Conservation (phyloP, 345 rosid species). For the Corchorus olitorius region DNA sequence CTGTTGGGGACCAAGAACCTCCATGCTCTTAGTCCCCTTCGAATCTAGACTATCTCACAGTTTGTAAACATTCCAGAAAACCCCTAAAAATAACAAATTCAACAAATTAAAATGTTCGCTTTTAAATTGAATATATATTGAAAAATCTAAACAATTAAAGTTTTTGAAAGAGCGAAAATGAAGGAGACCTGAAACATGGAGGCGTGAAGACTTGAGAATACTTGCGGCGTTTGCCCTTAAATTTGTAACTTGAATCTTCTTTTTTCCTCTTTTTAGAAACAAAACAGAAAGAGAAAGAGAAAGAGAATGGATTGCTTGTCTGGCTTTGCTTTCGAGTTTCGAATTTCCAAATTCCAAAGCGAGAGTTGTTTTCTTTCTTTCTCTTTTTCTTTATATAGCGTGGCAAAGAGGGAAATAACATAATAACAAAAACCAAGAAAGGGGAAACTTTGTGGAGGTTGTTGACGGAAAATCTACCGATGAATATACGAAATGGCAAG, state of each 20-base stretch:
- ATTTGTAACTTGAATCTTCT: background rate
- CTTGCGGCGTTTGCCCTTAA: background rate
- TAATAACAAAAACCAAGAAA: background rate
- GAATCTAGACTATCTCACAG: background rate
- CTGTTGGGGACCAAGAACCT: slow-evolving; percentile 10
- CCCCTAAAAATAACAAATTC: background rate
- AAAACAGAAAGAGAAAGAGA: background rate
- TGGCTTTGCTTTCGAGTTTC: background rate
- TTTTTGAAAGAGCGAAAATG: background rate
- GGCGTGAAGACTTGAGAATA: background rate
- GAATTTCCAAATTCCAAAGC: too few species aligned
- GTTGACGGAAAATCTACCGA: background rate
- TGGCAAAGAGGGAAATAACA: background rate
- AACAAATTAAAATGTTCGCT: too few species aligned
- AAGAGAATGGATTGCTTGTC: background rate
- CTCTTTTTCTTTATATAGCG: background rate
- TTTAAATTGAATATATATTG: background rate
- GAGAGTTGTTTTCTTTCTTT: too few species aligned
- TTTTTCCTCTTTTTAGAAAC: background rate
- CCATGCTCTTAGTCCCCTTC: slow-evolving; percentile 1
- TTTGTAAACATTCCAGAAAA: slow-evolving; percentile 1
- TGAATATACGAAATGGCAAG: background rate
- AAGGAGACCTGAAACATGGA: slow-evolving; percentile 7
- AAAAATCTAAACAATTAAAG: background rate
- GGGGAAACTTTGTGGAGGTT: background rate